Base-by-base conservation (phyloP, 2,329 filamentous ascomycete species). In the Leptodontidium sp. region DNA sequence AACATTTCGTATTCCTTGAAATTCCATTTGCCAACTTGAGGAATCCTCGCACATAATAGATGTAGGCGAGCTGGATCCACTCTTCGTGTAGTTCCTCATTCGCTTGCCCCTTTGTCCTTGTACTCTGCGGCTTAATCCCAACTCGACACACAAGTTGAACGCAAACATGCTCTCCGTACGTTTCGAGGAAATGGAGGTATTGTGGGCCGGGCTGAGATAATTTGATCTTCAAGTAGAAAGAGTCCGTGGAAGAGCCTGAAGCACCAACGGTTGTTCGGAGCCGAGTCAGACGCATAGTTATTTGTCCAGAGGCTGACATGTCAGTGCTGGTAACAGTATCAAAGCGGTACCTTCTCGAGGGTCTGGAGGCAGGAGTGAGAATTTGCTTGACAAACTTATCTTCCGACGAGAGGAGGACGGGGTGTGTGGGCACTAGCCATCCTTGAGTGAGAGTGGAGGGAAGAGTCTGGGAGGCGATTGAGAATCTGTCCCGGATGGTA, bases 381-480 rank as follows among this genome's bases (percentile, higher is more conserved):
- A 14, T 3, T 6, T 14, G 24, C 21, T 40, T 4, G n/a, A 11
- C 11, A 21, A 38, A 7, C 35, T 43, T n/a, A 15, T n/a, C 53
- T 11, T 58, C 32, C 1, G 29, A 24, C 7, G n/a, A 6, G 0
- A 6, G 1, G 45, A 52, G 24, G 45, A 32, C 29, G 15, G 45
- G 47, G 12, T 50, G 12, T n/a, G 43, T 59, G n/a, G 64, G 64
- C 7, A 58, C 53, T 17, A 66, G 45, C 53, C 64, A 50, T 1
- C 26, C 63, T 8, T n/a, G 14, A 1, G n/a, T 21, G 8, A 49
- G 17, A 6, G 26, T 8, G 1, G 62, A 29, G 12, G 38, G 32
- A 26, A 57, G 24, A 4, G 35, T 45, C 15, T 35, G 35, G 1
- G 50, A 21, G 4, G 11, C 9, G 1, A 38, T 5, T 4, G 21